These are phyloP conservation scores for Phoenix roebelenii DNA, from an alignment of 176 grass and related monocot genomes.

Conservation along the genomic window DNA sequence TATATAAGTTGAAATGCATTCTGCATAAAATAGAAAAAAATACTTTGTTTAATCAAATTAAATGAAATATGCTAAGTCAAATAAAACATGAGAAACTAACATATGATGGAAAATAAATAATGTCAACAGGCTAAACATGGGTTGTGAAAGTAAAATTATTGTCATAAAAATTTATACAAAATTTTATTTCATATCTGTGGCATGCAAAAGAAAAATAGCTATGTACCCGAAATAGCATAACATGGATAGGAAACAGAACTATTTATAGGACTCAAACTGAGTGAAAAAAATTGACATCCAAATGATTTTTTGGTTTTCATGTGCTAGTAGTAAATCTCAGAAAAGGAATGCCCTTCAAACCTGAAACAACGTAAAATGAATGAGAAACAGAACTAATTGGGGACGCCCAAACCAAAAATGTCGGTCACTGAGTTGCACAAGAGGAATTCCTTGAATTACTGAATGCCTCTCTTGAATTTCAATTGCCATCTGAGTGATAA, in stretches of 20 bases:
- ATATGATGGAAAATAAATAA: not conserved
- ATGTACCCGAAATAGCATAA: too few relatives aligned
- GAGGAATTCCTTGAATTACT: constrained; percentile 12
- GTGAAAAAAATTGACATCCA: too few relatives aligned
- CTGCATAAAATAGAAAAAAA: not conserved
- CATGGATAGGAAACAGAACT: too few relatives aligned
- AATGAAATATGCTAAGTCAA: too few relatives aligned
- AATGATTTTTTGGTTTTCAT: too few relatives aligned
- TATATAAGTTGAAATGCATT: constrained; percentile 13
- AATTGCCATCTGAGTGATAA: constrained; percentile 13
- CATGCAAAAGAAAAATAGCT: too few relatives aligned
- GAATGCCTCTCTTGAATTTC: constrained; percentile 9
- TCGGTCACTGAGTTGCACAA: constrained; percentile 3
- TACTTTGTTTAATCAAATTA: too few relatives aligned
- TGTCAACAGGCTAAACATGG: not conserved
- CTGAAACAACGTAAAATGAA: constrained; percentile 17
- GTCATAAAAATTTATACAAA: not conserved
- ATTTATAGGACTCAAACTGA: too few relatives aligned
- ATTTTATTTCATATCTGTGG: too few relatives aligned
- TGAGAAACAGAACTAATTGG: constrained; percentile 16
- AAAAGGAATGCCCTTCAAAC: not conserved
- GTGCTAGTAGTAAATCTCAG: too few relatives aligned
- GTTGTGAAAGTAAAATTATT: too few relatives aligned
- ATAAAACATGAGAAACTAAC: not conserved
- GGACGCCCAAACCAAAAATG: constrained; percentile 18